Base-by-base conservation (phyloP, 768 basidiomycete species). In the Rhizopogon roseolus region DNA sequence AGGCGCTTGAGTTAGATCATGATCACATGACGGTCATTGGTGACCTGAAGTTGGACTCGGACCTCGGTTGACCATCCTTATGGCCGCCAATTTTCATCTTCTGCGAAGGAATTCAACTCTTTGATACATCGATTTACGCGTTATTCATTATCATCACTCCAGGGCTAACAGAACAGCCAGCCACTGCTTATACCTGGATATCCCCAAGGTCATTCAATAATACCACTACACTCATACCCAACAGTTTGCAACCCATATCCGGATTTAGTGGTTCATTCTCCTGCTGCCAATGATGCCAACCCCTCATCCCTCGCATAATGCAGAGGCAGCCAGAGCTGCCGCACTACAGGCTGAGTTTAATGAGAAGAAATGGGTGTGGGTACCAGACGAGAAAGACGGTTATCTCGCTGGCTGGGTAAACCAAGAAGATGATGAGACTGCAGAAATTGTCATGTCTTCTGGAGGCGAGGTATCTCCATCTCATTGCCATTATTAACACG, bases 351-450 rank as follows among this genome's bases (percentile, higher is more conserved):
- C 93, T 9, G 93, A 95, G 70, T 96, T 94, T 71, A 95, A 93
- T 67, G 93, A 93, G 79, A 97, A 95, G 86, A 91, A 87, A 75
- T 96, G 95, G 90, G 93, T 98, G 6, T 98, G 96, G 96, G 88
- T 95, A 25, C 93, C 93, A 2, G 95, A 98, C 69, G 82, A 87
- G 54, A 84, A 81, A 66, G 89, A 94, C 60, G 96, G 96, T 0
- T 98, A 98, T 70, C 81, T 96, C 45, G 88, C 93, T 42, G 95
- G 93, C 53, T 96, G 92, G 92, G 89, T 98, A 25, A 81, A 91
- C 55, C 84, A 81, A 58, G 93, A 95, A 66, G 86, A 93, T 50
- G 86, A 85, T 27, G 91, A 93, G 56, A 71, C 80, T 14, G 92
- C 85, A 2, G 85, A 95, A 61, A 88, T 98, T 14, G 76, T 95